Conservation (phyloP, 2,329 filamentous ascomycete species). For the Tympanopsis confertula region DNA sequence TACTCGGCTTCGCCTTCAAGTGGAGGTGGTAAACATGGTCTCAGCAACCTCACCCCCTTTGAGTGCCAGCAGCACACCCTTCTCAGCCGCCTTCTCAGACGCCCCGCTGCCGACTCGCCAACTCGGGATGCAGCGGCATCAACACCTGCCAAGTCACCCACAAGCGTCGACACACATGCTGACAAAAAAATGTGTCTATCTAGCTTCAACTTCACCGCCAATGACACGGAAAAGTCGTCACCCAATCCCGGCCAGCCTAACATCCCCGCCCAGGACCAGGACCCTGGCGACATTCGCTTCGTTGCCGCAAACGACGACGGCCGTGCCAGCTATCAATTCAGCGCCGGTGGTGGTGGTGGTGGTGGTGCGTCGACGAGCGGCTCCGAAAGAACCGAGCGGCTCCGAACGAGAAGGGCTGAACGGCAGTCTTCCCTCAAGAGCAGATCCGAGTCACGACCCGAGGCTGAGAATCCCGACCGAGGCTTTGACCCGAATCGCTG, state of each 20-base stretch:
- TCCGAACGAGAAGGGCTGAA: constrained; percentile 5
- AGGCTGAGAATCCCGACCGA: constrained; percentile 27
- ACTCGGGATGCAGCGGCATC: too few species aligned
- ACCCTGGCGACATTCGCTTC: not conserved
- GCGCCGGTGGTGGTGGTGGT: not conserved
- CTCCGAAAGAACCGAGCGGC: constrained; percentile 12
- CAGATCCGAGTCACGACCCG: not conserved
- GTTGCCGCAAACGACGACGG: not conserved
- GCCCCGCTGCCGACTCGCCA: constrained; percentile 19
- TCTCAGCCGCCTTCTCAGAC: constrained; percentile 23
- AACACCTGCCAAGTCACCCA: not conserved
- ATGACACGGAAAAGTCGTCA: too few species aligned
- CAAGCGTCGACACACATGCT: constrained; percentile 4
- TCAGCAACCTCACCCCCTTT: constrained; percentile 14
- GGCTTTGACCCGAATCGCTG: constrained; percentile 31
- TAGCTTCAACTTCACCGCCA: constrained; percentile 39
- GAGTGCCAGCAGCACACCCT: constrained; percentile 17
- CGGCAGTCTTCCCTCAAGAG: not conserved
- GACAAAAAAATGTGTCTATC: constrained; percentile 19
- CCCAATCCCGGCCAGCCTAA: constrained; percentile 24
- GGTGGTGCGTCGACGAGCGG: constrained; percentile 7
- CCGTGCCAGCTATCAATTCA: not conserved
- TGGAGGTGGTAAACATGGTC: constrained; percentile 8
- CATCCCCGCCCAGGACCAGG: constrained; percentile 19
- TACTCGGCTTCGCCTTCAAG: constrained; percentile 15